phyloP scores from a whole-genome alignment of 306 rosid species.

The Fragaria ananassa region DNA sequence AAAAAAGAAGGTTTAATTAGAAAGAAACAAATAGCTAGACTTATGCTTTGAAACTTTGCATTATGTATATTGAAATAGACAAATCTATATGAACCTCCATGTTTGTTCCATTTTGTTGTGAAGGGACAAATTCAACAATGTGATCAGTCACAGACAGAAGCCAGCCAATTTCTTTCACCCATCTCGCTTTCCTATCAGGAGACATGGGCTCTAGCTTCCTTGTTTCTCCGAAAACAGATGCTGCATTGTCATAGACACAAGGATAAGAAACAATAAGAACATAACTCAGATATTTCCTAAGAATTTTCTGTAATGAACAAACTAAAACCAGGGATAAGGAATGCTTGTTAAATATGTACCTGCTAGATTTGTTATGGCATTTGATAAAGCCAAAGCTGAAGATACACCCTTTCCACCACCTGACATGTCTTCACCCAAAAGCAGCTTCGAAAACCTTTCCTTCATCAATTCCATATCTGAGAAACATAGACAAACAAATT shows the following conservation, averaged over 20 bases:
- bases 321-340: neutral
- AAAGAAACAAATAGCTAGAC: neutral
- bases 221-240: conserved; percentile 86
- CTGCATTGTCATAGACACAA: conserved; percentile 39
- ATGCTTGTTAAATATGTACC: conserved; percentile 34
- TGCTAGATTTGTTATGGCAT: conserved; percentile 86
- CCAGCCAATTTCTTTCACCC: conserved; percentile 91
- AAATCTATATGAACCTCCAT: conserved; percentile 61
- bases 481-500: neutral
- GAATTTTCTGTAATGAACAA: neutral
- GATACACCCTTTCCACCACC: conserved; percentile 98
- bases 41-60: neutral
- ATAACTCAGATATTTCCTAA: neutral
- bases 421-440: conserved; percentile 96
- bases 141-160: conserved; percentile 85
- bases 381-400: conserved; percentile 92
- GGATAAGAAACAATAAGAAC: neutral
- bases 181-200: conserved; percentile 57
- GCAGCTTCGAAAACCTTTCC: conserved; percentile 84
- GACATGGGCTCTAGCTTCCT: conserved; percentile 71
- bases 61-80: neutral
- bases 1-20: neutral
- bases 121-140: conserved; percentile 82
- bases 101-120: conserved; percentile 64
- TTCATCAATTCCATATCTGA: conserved; percentile 72